Percentiles rank a stretch among this genome's conserved stretches.
Evolutionary conservation across 495 filamentous ascomycete genomes (phyloP).

Genomic region (Aspergillus coremiiformis): DNA sequence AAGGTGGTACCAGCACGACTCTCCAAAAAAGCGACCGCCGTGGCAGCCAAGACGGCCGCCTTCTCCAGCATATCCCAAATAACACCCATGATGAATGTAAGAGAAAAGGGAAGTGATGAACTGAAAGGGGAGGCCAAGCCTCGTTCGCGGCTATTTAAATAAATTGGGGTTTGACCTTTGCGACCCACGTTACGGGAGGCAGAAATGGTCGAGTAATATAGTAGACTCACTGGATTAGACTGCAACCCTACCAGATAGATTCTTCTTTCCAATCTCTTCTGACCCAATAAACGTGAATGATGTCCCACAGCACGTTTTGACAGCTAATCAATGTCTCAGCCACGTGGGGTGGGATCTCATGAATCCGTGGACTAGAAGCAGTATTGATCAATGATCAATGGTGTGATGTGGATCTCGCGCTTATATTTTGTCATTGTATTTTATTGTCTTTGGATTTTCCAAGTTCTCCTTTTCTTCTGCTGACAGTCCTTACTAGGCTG

Average conservation of each 20-base stretch:
- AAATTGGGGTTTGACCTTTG: background rate
- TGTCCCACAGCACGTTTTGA: background rate
- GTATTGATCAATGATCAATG: no score
- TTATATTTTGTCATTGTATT: no score
- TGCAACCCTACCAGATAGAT: no score
- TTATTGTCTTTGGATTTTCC: no score
- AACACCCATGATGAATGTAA: constrained; percentile 8
- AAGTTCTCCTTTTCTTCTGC: no score
- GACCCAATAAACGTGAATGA: background rate
- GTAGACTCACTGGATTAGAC: no score
- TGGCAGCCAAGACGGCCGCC: constrained; percentile 5
- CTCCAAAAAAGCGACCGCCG: constrained; percentile 5
- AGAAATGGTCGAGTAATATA: no score
- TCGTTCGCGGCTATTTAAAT: background rate
- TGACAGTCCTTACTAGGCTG: no score
- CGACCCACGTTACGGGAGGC: background rate
- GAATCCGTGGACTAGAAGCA: no score
- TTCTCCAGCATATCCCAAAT: constrained; percentile 4
- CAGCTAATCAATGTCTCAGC: background rate
- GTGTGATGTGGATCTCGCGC: background rate
- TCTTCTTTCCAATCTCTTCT: no score
- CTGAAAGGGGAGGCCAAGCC: background rate
- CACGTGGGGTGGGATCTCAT: background rate
- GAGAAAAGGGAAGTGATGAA: background rate
- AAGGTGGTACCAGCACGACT: background rate